Evolutionary conservation across 768 basidiomycete genomes (phyloP), one percentile per base, ranked within the genome.

Genomic region (Pulveroboletus frians): DNA sequence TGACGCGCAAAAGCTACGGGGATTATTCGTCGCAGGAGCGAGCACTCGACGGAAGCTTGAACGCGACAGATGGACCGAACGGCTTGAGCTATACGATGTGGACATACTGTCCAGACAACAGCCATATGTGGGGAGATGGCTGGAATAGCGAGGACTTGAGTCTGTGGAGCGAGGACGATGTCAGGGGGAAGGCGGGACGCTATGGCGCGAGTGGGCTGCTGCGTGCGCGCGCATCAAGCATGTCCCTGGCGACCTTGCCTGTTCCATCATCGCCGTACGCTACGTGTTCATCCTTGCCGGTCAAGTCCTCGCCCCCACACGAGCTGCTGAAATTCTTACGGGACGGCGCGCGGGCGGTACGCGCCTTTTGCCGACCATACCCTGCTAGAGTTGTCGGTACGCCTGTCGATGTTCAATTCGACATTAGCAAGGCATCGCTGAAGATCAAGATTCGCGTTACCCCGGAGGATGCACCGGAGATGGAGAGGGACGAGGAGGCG

Each of bases 81-180:
- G 94, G 23, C 23, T 23, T 23, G 23, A 23, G 30, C n/a, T n/a
- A n/a, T n/a, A n/a, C n/a, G n/a, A n/a, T n/a, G n/a, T n/a, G n/a
- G n/a, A n/a, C n/a, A n/a, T 96, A 94, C 63, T 85, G 86, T 51
- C 73, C 87, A 0, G 88, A 95, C 57, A 84, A 84, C 61, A 75
- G 74, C 21, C 91, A 97, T 62, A 72, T 79, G 62, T 96, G 89
- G 90, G 92, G 95, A 13, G 95, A 99, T 68, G 84, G 84, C 1
- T 99, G 94, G 95, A 94, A 97, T 65, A 80, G 89, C 69, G 95
- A 99, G 70, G 95, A 98, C 70, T 66, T 98, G 50, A 92, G 88
- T 55, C 53, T 98, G 13, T 97, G 89, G 89, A 85, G 84, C 57
- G 56, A 67, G 4, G 89, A 92, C 55, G 23, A 23, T 23, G 23